phyloP scores from a whole-genome alignment of 2,329 filamentous ascomycete species.

The Metarhizium anisopliae region DNA sequence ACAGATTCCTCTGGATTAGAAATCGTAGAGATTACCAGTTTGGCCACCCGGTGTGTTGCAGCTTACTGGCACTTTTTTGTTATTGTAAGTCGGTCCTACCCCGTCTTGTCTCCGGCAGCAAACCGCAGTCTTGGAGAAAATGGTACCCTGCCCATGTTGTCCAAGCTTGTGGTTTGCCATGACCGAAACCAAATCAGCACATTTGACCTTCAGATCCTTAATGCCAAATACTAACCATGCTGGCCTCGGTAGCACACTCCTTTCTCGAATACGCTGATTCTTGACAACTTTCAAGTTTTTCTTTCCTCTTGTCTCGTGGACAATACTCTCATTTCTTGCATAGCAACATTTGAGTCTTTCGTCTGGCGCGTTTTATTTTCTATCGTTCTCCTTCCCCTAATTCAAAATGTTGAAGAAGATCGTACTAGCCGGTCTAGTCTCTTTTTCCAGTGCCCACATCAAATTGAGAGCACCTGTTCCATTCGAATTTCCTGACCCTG shows the following conservation, averaged over 20 bases:
- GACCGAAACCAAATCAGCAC: neutral
- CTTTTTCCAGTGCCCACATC: slow-evolving; percentile 65
- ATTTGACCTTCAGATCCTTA: neutral
- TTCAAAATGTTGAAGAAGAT: slow-evolving; percentile 45
- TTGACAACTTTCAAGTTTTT: neutral
- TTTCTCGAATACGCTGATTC: neutral
- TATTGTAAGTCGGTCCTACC: neutral
- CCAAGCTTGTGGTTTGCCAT: too few species aligned
- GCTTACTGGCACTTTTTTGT: neutral
- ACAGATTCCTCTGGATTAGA: slow-evolving; percentile 17
- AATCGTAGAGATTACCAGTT: slow-evolving; percentile 4
- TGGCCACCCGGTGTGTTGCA: slow-evolving; percentile 7
- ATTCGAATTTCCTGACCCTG: slow-evolving; percentile 28
- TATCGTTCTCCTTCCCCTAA: neutral
- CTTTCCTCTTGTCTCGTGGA: slow-evolving; percentile 13
- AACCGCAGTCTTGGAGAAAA: neutral
- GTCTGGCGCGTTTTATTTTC: slow-evolving; percentile 22
- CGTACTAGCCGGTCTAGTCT: slow-evolving; percentile 46
- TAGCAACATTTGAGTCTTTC: slow-evolving; percentile 13
- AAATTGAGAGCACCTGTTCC: slow-evolving; percentile 60
- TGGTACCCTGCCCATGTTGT: too few species aligned
- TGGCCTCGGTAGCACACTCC: neutral
- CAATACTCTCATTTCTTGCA: slow-evolving; percentile 7
- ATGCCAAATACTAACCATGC: neutral
- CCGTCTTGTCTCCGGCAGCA: neutral